A percentile compares a stretch with the other conserved stretches of the same genome.
These are phyloP conservation scores for Aspergillus sparsus DNA, from an alignment of 495 filamentous ascomycete genomes.

Conservation along the genomic window DNA sequence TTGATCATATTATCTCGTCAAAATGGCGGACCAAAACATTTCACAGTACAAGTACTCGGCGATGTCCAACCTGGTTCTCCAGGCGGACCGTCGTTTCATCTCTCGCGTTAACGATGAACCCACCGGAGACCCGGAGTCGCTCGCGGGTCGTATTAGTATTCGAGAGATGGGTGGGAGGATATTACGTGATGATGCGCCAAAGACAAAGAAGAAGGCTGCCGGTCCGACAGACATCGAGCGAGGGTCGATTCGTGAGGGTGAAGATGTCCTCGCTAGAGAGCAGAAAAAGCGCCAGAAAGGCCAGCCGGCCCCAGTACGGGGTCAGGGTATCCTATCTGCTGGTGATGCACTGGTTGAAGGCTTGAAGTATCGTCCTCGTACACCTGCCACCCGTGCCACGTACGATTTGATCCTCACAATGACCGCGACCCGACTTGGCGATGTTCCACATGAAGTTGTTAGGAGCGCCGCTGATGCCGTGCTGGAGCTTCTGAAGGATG, in stretches of 20 bases:
- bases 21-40: slow-evolving; percentile 90
- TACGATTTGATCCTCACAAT: slow-evolving; percentile 94
- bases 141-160: slow-evolving; percentile 90
- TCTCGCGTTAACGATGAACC: slow-evolving; percentile 89
- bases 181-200: slow-evolving; percentile 75
- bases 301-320: slow-evolving; percentile 69
- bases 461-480: slow-evolving; percentile 94
- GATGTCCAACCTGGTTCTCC: slow-evolving; percentile 99
- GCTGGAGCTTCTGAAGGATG: slow-evolving; percentile 89
- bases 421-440: slow-evolving; percentile 83
- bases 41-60: slow-evolving; percentile 99
- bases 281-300: slow-evolving; percentile 83
- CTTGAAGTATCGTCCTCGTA: slow-evolving; percentile 82
- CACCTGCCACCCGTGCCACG: slow-evolving; percentile 88
- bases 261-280: slow-evolving; percentile 82
- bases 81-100: slow-evolving; percentile 96
- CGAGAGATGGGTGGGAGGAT: slow-evolving; percentile 90
- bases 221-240: slow-evolving; percentile 70
- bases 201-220: slow-evolving; percentile 67
- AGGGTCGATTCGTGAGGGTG: slow-evolving; percentile 77
- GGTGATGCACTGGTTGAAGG: slow-evolving; percentile 88
- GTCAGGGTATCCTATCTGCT: slow-evolving; percentile 79
- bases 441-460: slow-evolving; percentile 88
- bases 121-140: slow-evolving; percentile 95
- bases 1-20: slow-evolving; percentile 30